Base-by-base conservation (phyloP, 148 eudicot species). In the Chenopodium album region DNA sequence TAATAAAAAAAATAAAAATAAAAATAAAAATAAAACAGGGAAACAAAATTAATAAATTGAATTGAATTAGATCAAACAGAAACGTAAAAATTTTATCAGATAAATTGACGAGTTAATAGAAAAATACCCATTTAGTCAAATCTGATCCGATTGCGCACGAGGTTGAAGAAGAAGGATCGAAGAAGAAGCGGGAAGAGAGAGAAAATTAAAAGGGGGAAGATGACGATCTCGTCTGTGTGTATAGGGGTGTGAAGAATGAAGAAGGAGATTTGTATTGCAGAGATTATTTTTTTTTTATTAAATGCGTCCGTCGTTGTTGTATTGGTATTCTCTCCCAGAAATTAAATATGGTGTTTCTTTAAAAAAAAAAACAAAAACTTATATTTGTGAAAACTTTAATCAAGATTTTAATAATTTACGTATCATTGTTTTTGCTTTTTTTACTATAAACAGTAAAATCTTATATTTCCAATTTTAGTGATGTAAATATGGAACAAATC, bases 81-180 rank as follows among this genome's bases (percentile, higher is more conserved):
- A 52, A 28, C 74, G 14, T 1, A 12, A 74, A 74, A 59, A 19
- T 34, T 14, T 0, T 4, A 41, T 41, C 1, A 50, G 13, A n/a
- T 50, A 69, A 16, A 78, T 5, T 50, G 54, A 50, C 54, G 3
- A 50, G 52, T 0, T 17, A 67, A 23, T 71, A 60, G 72, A 50
- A 8, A 47, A 32, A 34, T 87, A 87, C 89, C 89, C 87, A 87
- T 87, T 17, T 73, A 46, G 44, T n/a, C 56, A 7, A 9, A 2
- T 72, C 12, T 23, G 76, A 73, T 73, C 76, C 23, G 60, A 73
- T 47, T n/a, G 34, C 12, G 6, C 11, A 48, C 76, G 60, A 48
- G 54, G 10, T 22, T 47, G 8, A 17, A 1, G 2, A 41, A 46
- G 10, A 72, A 44, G 20, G 76, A 73, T 73, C 75, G 76, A 73